These are phyloP conservation scores for Sporisorium graminicola DNA, from an alignment of 1,284 basidiomycete genomes.

Conservation along the genomic window DNA sequence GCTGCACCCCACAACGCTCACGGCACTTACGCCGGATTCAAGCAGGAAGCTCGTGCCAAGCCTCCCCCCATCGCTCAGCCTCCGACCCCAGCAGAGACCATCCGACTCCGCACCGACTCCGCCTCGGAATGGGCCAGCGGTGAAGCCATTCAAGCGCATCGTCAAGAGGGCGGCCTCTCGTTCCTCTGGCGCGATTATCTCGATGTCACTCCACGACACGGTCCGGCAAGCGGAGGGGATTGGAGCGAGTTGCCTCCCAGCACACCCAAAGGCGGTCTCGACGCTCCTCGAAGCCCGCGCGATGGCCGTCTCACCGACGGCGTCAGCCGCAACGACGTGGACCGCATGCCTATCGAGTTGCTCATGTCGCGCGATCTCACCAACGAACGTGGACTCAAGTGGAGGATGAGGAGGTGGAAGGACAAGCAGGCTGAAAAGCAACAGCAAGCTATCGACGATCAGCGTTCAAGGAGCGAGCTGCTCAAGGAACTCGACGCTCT, in stretches of 20 bases:
- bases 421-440: slow-evolving; percentile 38
- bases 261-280: slow-evolving; percentile 26
- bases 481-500: slow-evolving; percentile 61
- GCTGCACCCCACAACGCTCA: slow-evolving; percentile 41
- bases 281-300: slow-evolving; percentile 24
- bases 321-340: slow-evolving; percentile 54
- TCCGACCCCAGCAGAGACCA: slow-evolving; percentile 59
- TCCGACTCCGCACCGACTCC: slow-evolving; percentile 35
- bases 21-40: slow-evolving; percentile 58
- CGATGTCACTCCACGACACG: slow-evolving; percentile 59
- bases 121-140: slow-evolving; percentile 53
- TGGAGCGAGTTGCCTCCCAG: slow-evolving; percentile 47
- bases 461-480: slow-evolving; percentile 30
- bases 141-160: slow-evolving; percentile 44
- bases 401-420: slow-evolving; percentile 64
- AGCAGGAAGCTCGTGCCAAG: slow-evolving; percentile 28
- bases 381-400: slow-evolving; percentile 63
- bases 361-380: slow-evolving; percentile 64
- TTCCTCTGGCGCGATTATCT: slow-evolving; percentile 67
- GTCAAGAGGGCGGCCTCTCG: slow-evolving; percentile 56
- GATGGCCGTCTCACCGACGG: slow-evolving; percentile 42
- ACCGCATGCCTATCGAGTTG: slow-evolving; percentile 67
- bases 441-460: slow-evolving; percentile 20
- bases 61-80: slow-evolving; percentile 64
- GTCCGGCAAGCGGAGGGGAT: slow-evolving; percentile 61